Conservation (phyloP, 352 stramenopile genomes). For the Globisporangium nunn region DNA sequence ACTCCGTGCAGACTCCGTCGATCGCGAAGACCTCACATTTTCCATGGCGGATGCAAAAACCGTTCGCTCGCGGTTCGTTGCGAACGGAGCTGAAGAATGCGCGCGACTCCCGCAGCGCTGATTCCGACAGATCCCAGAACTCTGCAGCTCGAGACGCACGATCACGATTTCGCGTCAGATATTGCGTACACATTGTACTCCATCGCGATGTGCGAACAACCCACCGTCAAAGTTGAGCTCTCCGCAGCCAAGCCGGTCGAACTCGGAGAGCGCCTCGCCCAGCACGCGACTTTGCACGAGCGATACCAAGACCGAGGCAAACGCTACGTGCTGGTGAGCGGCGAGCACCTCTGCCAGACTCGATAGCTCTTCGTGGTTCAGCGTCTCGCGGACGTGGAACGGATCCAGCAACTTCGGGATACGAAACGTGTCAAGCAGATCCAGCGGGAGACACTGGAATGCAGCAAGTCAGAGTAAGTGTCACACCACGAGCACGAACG, state of each 20-base stretch:
- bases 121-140: constrained; percentile 36
- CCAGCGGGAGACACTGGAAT: constrained; percentile 4
- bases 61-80: constrained; percentile 31
- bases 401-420: constrained; percentile 13
- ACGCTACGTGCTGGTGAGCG: constrained; percentile 15
- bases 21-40: constrained; percentile 25
- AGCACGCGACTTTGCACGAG: constrained; percentile 42
- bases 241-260: constrained; percentile 43
- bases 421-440: constrained; percentile 4
- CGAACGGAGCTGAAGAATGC: constrained; percentile 19
- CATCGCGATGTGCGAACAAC: neutral
- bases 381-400: constrained; percentile 10
- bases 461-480: neutral
- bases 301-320: constrained; percentile 22
- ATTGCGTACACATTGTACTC: neutral
- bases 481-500: neutral
- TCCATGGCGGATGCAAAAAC: constrained; percentile 59
- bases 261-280: constrained; percentile 27
- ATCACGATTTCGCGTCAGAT: too few relatives aligned
- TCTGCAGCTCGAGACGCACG: constrained; percentile 15
- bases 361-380: constrained; percentile 15
- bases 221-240: constrained; percentile 57
- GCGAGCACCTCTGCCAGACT: constrained; percentile 20
- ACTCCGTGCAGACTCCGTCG: constrained; percentile 45
- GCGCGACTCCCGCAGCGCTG: constrained; percentile 25